These are phyloP conservation scores for Torulaspora globosa DNA, from an alignment of 1,139 yeast genomes.

Conservation along the genomic window DNA sequence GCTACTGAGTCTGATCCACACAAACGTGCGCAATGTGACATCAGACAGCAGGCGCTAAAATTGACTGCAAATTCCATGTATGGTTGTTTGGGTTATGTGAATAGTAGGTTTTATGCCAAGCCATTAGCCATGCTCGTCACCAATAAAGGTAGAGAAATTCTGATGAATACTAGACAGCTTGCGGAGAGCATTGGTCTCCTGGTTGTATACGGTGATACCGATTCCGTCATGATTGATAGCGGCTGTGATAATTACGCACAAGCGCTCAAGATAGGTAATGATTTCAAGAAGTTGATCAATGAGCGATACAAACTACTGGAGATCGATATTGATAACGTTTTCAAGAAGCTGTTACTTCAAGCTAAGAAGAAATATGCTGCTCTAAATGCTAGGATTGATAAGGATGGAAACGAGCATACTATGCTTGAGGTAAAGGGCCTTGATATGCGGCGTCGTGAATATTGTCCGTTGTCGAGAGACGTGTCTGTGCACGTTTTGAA, in stretches of 20 bases:
- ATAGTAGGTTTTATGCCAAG: conserved; percentile 91
- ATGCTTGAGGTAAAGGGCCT: conserved; percentile 88
- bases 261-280: conserved; percentile 78
- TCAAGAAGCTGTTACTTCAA: conserved; percentile 76
- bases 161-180: conserved; percentile 86
- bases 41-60: conserved; percentile 92
- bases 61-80: conserved; percentile 98
- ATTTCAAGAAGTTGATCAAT: conserved; percentile 79
- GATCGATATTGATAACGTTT: conserved; percentile 92
- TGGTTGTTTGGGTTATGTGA: conserved; percentile 93
- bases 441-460: conserved; percentile 96
- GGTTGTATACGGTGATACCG: conserved; percentile 98
- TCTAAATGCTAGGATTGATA: conserved; percentile 53
- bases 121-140: conserved; percentile 96
- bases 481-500: conserved; percentile 72
- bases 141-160: conserved; percentile 90
- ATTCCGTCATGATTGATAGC: conserved; percentile 97
- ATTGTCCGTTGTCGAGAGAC: conserved; percentile 87
- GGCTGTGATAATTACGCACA: conserved; percentile 65
- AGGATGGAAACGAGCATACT: conserved; percentile 47
- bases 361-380: conserved; percentile 99
- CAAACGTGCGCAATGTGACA: conserved; percentile 80
- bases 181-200: conserved; percentile 80
- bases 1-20: conserved; percentile 65
- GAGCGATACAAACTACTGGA: conserved; percentile 84